Evolutionary conservation across 1,284 basidiomycete species (phyloP).

Genomic region (Puccinia coronata): DNA sequence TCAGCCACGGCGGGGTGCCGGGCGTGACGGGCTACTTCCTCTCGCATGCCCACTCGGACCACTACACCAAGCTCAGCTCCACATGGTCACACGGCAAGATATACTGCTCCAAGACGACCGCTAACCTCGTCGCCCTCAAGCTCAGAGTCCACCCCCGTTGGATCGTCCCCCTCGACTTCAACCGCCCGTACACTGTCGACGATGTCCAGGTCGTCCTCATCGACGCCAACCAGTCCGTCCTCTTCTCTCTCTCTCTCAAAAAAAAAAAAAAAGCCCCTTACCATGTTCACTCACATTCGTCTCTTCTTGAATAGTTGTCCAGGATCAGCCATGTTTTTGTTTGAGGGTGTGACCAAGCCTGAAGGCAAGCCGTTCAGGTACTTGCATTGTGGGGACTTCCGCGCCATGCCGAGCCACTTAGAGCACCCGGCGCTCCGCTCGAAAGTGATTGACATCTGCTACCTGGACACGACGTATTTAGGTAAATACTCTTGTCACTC

Average conservation of each 20-base stretch:
- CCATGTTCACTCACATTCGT: background rate
- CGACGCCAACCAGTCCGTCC: constrained; percentile 44
- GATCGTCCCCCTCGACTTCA: constrained; percentile 21
- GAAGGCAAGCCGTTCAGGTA: constrained; percentile 32
- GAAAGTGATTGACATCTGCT: constrained; percentile 38
- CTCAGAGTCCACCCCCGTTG: constrained; percentile 22
- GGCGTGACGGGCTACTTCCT: constrained; percentile 33
- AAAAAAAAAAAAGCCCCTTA: no score
- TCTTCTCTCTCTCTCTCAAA: background rate
- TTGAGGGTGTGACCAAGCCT: constrained; percentile 27
- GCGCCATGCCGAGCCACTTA: constrained; percentile 30
- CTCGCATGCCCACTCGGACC: constrained; percentile 45
- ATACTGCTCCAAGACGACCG: constrained; percentile 43
- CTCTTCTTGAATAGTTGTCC: constrained; percentile 39
- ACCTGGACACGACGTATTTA: constrained; percentile 49
- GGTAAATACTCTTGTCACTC: no score
- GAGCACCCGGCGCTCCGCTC: constrained; percentile 17
- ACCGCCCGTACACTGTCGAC: background rate
- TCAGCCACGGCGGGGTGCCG: constrained; percentile 10
- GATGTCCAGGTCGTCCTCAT: constrained; percentile 32
- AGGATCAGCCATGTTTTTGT: constrained; percentile 43
- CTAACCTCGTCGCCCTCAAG: constrained; percentile 33
- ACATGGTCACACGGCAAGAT: constrained; percentile 27
- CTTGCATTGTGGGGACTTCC: constrained; percentile 47
- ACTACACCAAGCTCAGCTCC: constrained; percentile 39